Conservation (phyloP, 345 rosid genomes). For the Brassica juncea region DNA sequence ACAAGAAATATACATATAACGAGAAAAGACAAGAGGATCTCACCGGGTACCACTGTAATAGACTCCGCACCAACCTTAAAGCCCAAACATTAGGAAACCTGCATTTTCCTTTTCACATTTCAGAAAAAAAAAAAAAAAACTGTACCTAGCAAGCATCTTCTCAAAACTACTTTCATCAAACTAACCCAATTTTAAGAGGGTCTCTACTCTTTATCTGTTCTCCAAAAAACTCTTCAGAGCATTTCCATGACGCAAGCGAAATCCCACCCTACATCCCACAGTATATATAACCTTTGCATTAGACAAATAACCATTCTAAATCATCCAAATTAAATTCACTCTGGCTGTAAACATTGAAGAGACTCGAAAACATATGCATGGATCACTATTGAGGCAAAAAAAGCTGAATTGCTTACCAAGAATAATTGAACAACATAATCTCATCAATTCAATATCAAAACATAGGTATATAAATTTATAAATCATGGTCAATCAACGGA, state of each 20-base stretch:
- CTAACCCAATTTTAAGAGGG: conserved; percentile 82
- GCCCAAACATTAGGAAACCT: conserved; percentile 89
- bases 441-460: neutral
- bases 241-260: conserved; percentile 93
- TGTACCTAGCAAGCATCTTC: neutral
- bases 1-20: neutral
- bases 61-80: conserved; percentile 77
- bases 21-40: conserved; percentile 38
- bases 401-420: neutral
- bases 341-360: neutral
- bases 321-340: neutral
- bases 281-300: conserved; percentile 5
- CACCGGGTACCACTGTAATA: conserved; percentile 84
- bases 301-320: neutral
- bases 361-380: neutral
- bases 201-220: conserved; percentile 84
- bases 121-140: neutral
- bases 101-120: conserved; percentile 20
- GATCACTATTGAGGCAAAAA: neutral
- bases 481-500: neutral
- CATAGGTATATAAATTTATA: neutral
- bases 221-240: conserved; percentile 85
- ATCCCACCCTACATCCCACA: conserved; percentile 55
- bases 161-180: conserved; percentile 14
- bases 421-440: neutral